Base-by-base conservation (phyloP, 768 basidiomycete species). In the Chalciporus chontae region DNA sequence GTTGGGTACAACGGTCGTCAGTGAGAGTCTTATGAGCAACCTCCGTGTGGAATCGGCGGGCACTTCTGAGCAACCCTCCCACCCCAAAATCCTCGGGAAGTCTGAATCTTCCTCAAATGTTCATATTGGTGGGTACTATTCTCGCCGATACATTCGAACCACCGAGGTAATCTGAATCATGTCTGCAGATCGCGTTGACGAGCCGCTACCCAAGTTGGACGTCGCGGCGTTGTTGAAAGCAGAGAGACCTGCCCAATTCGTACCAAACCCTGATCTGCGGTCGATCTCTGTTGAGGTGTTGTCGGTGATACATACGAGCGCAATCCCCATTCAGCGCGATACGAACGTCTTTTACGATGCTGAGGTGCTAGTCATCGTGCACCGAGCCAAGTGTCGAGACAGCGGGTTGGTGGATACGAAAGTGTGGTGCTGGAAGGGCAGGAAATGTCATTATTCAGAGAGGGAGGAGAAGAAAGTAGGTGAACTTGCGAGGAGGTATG, bases 341-440 rank as follows among this genome's bases (percentile, higher is more conserved):
- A 60, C 61, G 8, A 70, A 77, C 51, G 64, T 87, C 15, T 89
- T 92, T 63, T 85, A 92, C 59, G 89, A 92, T 45, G 69, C 75
- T 2, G 90, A 93, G 61, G 69, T 82, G 8, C 69, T 90, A 17
- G 80, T 77, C 1, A 73, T 92, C 44, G 73, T 92, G 13, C 78
- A 89, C 62, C 78, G 90, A 13, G 75, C 70, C 19, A 92, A 90
- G 65, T 78, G 78, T 0, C 80, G 71, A 48, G 70, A 75, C n/a
- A 82, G 67, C 29, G 84, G 85, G 11, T 72, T 92, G 14, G 88
- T 81, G 4, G 72, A 73, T 21, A 90, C 84, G 5, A 76, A 74
- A 18, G 77, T 92, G 15, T 92, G 88, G 88, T 78, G 77, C 18
- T 93, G 90, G 90, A 69, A 72, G 15, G 90, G 90, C 0, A 79